A percentile compares a stretch with the other conserved stretches of the same genome.
phyloP scores from a whole-genome alignment of 306 rosid genomes.

The Cicer arietinum region DNA sequence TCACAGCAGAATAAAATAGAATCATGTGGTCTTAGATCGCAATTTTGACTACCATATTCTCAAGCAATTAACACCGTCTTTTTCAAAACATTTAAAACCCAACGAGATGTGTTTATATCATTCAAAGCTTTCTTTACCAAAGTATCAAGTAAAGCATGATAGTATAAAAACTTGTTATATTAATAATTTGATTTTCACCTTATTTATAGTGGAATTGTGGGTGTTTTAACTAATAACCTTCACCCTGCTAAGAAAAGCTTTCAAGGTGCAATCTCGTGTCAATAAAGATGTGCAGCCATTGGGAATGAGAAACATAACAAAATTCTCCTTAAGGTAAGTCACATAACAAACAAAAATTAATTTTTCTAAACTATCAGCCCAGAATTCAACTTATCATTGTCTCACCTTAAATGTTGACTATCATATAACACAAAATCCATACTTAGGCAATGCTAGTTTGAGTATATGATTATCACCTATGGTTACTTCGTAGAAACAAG shows the following conservation, averaged over 20 bases:
- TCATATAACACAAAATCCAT: neutral
- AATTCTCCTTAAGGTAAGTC: neutral
- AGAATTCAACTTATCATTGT: neutral
- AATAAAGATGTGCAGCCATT: neutral
- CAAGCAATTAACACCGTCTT: neutral
- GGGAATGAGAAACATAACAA: neutral
- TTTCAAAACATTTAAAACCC: neutral
- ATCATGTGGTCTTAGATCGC: neutral
- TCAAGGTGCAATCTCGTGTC: neutral
- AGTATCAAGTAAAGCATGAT: neutral
- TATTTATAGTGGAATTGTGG: neutral
- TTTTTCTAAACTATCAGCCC: neutral
- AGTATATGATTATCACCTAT: neutral
- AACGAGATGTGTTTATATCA: neutral
- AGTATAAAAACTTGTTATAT: neutral
- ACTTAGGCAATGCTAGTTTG: neutral
- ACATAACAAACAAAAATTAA: neutral
- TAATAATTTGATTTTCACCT: neutral
- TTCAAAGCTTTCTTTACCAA: neutral
- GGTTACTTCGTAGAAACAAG: too few species aligned
- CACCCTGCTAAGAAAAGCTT: neutral
- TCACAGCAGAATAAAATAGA: slow-evolving; percentile 2
- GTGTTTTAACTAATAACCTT: neutral
- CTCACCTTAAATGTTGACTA: neutral
- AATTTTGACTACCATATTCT: neutral